Evolutionary conservation across 768 basidiomycete species (phyloP).

Genomic region (Suillus ampliporus): DNA sequence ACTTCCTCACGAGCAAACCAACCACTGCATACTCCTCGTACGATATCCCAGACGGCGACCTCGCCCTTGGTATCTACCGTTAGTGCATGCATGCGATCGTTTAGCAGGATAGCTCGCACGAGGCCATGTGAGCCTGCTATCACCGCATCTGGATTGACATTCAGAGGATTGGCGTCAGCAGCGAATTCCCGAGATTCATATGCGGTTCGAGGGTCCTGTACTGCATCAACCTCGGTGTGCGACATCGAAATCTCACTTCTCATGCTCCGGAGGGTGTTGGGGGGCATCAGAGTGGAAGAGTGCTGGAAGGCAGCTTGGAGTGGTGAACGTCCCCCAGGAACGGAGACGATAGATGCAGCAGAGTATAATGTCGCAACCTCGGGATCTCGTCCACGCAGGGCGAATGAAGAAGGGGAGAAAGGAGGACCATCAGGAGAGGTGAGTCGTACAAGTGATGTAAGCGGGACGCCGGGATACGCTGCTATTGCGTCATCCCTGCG

Average conservation of each 20-base stretch:
- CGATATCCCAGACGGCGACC: conserved; percentile 93
- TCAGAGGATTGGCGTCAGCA: conserved; percentile 70
- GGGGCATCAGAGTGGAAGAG: conserved; percentile 30
- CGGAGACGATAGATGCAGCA: conserved; percentile 79
- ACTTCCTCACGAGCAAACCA: conserved; percentile 71
- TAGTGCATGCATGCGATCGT: conserved; percentile 88
- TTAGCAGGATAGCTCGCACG: conserved; percentile 80
- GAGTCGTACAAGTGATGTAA: conserved; percentile 70
- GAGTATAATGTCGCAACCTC: conserved; percentile 88
- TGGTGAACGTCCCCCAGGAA: conserved; percentile 52
- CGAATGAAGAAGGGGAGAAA: conserved; percentile 47
- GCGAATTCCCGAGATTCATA: conserved; percentile 83
- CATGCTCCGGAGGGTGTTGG: conserved; percentile 29
- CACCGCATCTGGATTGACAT: conserved; percentile 63
- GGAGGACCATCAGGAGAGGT: conserved; percentile 69
- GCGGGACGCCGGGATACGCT: conserved; percentile 67
- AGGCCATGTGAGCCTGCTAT: conserved; percentile 83
- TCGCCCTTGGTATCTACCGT: conserved; percentile 90
- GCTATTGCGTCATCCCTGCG: conserved; percentile 29
- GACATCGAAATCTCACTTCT: conserved; percentile 25
- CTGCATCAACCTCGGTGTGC: conserved; percentile 34
- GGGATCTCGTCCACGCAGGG: conserved; percentile 58
- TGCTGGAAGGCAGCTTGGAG: conserved; percentile 42
- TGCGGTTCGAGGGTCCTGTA: conserved; percentile 49
- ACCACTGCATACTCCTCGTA: conserved; percentile 78